Conservation (phyloP, 1,139 yeast genomes). For the Yamadazyma songkhlaensis region DNA sequence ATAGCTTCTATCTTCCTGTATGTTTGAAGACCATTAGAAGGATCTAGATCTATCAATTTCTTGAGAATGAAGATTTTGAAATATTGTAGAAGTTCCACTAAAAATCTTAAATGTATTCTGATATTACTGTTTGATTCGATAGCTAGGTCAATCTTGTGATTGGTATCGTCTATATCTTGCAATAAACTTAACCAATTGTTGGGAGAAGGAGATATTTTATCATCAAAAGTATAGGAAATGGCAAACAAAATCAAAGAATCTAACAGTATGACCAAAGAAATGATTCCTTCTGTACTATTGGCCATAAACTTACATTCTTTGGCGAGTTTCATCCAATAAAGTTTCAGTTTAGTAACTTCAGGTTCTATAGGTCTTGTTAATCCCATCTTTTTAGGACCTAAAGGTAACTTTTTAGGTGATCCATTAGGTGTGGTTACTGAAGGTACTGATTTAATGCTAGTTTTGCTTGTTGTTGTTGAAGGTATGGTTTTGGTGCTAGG, state of each 20-base stretch:
- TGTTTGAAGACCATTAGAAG: slow-evolving; percentile 10
- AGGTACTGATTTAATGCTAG: no score
- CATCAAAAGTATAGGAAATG: slow-evolving; percentile 35
- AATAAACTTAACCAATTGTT: slow-evolving; percentile 33
- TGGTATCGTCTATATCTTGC: slow-evolving; percentile 24
- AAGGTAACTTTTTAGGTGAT: background rate
- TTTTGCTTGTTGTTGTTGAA: no score
- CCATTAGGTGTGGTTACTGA: background rate
- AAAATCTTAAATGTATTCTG: slow-evolving; percentile 22
- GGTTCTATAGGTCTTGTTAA: background rate
- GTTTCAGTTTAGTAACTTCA: slow-evolving; percentile 17
- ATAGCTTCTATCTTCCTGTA: slow-evolving; percentile 11
- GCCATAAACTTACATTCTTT: slow-evolving; percentile 24
- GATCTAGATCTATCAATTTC: slow-evolving; percentile 16
- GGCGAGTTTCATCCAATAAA: slow-evolving; percentile 30
- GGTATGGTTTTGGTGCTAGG: no score
- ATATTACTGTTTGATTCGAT: slow-evolving; percentile 15
- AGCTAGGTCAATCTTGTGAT: slow-evolving; percentile 19
- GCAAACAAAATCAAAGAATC: slow-evolving; percentile 32
- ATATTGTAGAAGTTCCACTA: slow-evolving; percentile 30
- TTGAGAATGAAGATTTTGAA: slow-evolving; percentile 10
- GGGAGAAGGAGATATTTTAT: slow-evolving; percentile 31
- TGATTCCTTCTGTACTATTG: slow-evolving; percentile 21
- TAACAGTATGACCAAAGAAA: slow-evolving; percentile 26
- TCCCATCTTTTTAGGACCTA: background rate